Percentiles rank a stretch among this genome's conserved stretches.
Evolutionary conservation across 2,329 filamentous ascomycete species (phyloP).

Genomic region (Penicillium griseofulvum): DNA sequence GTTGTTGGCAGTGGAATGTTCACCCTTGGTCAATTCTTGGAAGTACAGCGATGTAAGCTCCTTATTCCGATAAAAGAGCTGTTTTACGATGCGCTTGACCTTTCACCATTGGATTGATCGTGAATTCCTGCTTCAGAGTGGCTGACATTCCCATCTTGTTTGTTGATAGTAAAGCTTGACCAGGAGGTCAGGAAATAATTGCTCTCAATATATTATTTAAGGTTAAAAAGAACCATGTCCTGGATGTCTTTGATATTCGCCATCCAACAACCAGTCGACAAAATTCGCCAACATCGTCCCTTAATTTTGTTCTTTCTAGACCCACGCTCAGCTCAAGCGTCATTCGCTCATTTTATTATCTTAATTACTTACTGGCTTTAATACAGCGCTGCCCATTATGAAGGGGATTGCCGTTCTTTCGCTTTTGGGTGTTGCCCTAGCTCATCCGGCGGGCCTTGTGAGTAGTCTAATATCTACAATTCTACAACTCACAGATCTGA

Average conservation of each 20-base stretch:
- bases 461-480: slow-evolving; percentile 19
- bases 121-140: neutral
- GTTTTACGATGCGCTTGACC: neutral
- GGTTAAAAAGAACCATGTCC: neutral
- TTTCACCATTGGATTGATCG: neutral
- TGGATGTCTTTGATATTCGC: neutral
- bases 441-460: slow-evolving; percentile 44
- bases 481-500: neutral
- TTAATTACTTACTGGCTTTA: neutral
- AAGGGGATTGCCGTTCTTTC: slow-evolving; percentile 23
- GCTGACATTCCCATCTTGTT: neutral
- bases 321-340: neutral
- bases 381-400: slow-evolving; percentile 14
- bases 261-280: slow-evolving; percentile 11
- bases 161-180: neutral
- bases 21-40: neutral
- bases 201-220: neutral
- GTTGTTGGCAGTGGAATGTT: neutral
- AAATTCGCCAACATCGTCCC: slow-evolving; percentile 1
- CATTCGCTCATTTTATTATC: neutral
- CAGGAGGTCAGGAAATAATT: neutral
- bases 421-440: slow-evolving; percentile 40
- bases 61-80: neutral
- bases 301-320: slow-evolving; percentile 1
- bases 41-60: neutral